Evolutionary conservation across 345 rosid species (phyloP), one percentile per base, ranked within the genome.

Genomic region (Moricandia moricandioides): DNA sequence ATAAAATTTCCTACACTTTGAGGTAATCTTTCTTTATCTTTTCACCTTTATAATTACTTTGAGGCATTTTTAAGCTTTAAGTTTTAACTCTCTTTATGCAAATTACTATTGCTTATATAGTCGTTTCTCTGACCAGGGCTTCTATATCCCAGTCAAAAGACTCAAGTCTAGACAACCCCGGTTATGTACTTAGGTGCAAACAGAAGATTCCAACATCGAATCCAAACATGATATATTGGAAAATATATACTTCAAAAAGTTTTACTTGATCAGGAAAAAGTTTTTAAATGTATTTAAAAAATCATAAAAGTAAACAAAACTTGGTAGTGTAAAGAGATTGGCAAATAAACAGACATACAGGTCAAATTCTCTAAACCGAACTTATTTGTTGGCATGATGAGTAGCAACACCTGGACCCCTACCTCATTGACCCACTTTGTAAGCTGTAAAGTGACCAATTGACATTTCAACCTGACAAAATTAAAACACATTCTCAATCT

Each of bases 361-460:
- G 68, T 75, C 73, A 75, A 47, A 59, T 52, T 60, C 39, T 67
- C 58, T 24, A 34, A 47, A 60, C 24, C 62, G 55, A 60, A 67
- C 73, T 60, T 67, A 35, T 74, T 75, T 60, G 68, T 49, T 60
- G 79, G 79, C 62, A 60, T 60, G 26, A 51, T 24, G 67, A 67
- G 73, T 59, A 18, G 73, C 62, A 67, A 49, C 31, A 67, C 21
- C 35, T 27, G 49, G 55, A 67, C 30, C 60, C 58, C 65, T 57
- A 57, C 72, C 26, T 58, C 8, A 56, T 21, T 58, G 51, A 30
- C 49, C 14, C 16, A 43, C 51, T 39, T 39, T 39, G 2, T 47
- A 47, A 47, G 3, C 17, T 45, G 56, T 16, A 49, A 16, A 29
- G 31, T 29, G 2, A 29, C 56, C 56, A 49, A 49, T 49, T 6